A percentile compares a stretch with the other conserved stretches of the same genome.
phyloP scores from a whole-genome alignment of 2,329 filamentous ascomycete species.

The Keithomyces neogunnii region DNA sequence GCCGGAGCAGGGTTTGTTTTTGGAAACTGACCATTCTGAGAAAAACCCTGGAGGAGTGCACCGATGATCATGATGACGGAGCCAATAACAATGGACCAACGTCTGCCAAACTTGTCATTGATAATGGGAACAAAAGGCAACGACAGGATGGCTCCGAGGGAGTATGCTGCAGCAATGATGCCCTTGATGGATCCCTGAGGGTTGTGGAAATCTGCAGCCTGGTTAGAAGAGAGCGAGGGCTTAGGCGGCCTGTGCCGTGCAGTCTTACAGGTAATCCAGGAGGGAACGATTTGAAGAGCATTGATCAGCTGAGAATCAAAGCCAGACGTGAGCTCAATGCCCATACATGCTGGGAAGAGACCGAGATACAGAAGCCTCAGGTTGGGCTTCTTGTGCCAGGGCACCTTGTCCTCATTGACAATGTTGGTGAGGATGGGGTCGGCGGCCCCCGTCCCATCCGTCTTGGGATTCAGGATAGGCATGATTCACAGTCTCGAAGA shows the following conservation, averaged over 20 bases:
- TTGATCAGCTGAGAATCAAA: conserved; percentile 42
- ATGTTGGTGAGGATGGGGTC: conserved; percentile 24
- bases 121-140: conserved; percentile 49
- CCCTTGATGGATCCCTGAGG: conserved; percentile 46
- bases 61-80: conserved; percentile 46
- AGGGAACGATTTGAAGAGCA: conserved; percentile 29
- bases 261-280: conserved; percentile 27
- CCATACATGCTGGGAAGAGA: conserved; percentile 45
- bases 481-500: too few relatives aligned
- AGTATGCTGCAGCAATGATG: conserved; percentile 50
- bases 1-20: not conserved
- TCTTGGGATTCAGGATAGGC: too few relatives aligned
- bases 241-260: not conserved
- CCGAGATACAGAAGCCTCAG: conserved; percentile 41
- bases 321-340: conserved; percentile 48
- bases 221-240: conserved; percentile 9
- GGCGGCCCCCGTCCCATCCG: conserved; percentile 8
- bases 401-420: conserved; percentile 21
- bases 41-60: conserved; percentile 44
- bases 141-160: conserved; percentile 48
- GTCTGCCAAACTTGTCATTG: conserved; percentile 45
- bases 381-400: conserved; percentile 48
- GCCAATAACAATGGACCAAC: conserved; percentile 48
- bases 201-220: conserved; percentile 15
- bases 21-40: conserved; percentile 31